A percentile compares a stretch with the other conserved stretches of the same genome.
Conservation (phyloP, 2,329 filamentous ascomycete species). For the Arthrobotrys conoides region DNA sequence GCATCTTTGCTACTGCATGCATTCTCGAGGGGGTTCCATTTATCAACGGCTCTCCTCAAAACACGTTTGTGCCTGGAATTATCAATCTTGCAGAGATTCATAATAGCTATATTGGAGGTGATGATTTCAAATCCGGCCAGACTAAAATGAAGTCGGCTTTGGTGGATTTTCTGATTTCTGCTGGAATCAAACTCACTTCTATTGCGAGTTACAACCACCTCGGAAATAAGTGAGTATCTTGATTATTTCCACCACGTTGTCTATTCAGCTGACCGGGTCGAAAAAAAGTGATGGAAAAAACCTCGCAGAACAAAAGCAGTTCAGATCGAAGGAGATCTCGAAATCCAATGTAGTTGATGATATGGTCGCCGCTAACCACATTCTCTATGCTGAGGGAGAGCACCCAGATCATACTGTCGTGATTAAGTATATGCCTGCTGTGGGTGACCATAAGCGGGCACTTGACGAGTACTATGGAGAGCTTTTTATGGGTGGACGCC, state of each 20-base stretch:
- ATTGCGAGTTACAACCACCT: slow-evolving; percentile 99
- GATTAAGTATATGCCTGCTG: slow-evolving; percentile 99
- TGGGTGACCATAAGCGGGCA: slow-evolving; percentile 98
- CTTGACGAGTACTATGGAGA: slow-evolving; percentile 99
- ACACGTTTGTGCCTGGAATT: slow-evolving; percentile 96
- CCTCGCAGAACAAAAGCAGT: slow-evolving; percentile 95
- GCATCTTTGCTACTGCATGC: slow-evolving; percentile 93
- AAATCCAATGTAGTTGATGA: slow-evolving; percentile 99
- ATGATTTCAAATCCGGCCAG: slow-evolving; percentile 99
- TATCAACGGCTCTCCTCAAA: slow-evolving; percentile 99
- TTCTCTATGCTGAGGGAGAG: slow-evolving; percentile 91
- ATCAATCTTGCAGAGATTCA: slow-evolving; percentile 90
- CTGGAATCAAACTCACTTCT: slow-evolving; percentile 97
- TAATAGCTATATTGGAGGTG: slow-evolving; percentile 91
- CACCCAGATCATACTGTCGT: slow-evolving; percentile 98
- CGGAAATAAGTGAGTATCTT: slow-evolving; percentile 79
- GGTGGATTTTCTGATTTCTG: slow-evolving; percentile 98
- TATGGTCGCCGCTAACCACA: slow-evolving; percentile 95
- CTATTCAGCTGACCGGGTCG: not conserved
- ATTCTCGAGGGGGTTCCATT: slow-evolving; percentile 92
- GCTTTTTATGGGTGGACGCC: slow-evolving; percentile 98
- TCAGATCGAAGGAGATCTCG: slow-evolving; percentile 99
- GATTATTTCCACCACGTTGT: not conserved
- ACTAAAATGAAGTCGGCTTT: slow-evolving; percentile 99
- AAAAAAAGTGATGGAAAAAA: slow-evolving; percentile 84